Percentiles rank a stretch among this genome's conserved stretches.
Conservation (phyloP, 169 alveolate genomes). For the Plasmodium reichenowi region DNA sequence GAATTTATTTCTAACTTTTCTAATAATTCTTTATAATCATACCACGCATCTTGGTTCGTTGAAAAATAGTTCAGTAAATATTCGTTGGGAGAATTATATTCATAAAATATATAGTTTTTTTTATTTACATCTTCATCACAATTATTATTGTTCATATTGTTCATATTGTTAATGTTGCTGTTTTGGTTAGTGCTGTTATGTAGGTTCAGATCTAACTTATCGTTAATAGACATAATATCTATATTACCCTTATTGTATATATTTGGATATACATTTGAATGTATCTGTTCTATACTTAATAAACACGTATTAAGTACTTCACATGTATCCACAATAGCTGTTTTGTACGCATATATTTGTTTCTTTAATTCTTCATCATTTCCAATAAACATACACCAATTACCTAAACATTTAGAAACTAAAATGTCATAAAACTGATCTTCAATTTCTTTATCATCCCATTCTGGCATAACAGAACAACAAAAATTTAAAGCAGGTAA, state of each 20-base stretch:
- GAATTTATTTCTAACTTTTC: constrained; percentile 80
- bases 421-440: constrained; percentile 84
- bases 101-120: constrained; percentile 26
- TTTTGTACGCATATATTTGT: constrained; percentile 82
- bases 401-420: constrained; percentile 81
- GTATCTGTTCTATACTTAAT: constrained; percentile 21
- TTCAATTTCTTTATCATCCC: constrained; percentile 80
- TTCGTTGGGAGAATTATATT: constrained; percentile 61
- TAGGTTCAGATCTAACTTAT: not conserved
- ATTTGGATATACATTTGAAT: constrained; percentile 20
- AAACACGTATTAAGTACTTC: constrained; percentile 74
- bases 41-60: constrained; percentile 52
- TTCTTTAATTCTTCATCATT: constrained; percentile 76
- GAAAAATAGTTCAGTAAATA: constrained; percentile 33
- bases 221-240: not conserved
- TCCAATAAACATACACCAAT: constrained; percentile 82
- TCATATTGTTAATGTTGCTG: too few species aligned
- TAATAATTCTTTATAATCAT: constrained; percentile 54
- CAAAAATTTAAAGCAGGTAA: constrained; percentile 82
- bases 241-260: constrained; percentile 54
- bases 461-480: constrained; percentile 78
- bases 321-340: constrained; percentile 80
- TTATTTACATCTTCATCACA: constrained; percentile 17
- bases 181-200: not conserved
- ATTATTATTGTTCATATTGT: not conserved